Base-by-base conservation (phyloP, 2,329 filamentous ascomycete species). In the Teratosphaeria viscida region DNA sequence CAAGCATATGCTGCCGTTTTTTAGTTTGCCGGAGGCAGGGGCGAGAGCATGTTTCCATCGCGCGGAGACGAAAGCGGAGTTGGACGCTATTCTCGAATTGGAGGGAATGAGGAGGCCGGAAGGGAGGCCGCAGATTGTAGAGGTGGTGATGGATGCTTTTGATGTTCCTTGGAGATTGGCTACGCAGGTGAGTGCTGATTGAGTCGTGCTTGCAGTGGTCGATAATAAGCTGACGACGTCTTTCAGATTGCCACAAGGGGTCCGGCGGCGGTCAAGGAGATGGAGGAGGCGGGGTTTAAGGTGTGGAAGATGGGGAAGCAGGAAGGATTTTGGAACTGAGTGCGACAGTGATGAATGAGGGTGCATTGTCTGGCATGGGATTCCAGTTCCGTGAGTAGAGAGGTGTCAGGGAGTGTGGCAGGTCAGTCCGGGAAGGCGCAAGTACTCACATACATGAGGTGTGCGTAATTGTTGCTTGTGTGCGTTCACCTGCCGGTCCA, bases 91-190 rank as follows among this genome's bases (percentile, higher is more conserved):
- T 2, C 60, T 78, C 12, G 61, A 61, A 0, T 64, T 70, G 58
- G 64, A 71, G 1, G 60, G 65, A 23, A 52, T 78, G 32, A 59
- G 61, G 57, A 59, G 69, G 3, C 74, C 74, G 37, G 14, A 14
- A 16, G 56, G 66, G 35, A 57, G 62, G 0, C 59, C 77, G 59
- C 72, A 76, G 66, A 64, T 78, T 0, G 67, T 78, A 2, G 76
- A 78, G 66, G 54, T 78, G 1, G 70, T 78, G 23, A 68, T 78
- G 61, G 72, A 74, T 49, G 61, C 43, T 61, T 58, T 77, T 60
- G 75, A 77, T 59, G 73, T 74, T 57, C 68, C 69, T 53, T 75
- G 73, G 74, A 62, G 71, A 56, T 62, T 76, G 37, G 63, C 67
- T 11, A 66, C 65, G 58, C 68, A 71, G 63, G 37, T 39, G 37